These are phyloP conservation scores for Zygotorulaspora chibaensis DNA, from an alignment of 805 yeast genomes.

Conservation along the genomic window DNA sequence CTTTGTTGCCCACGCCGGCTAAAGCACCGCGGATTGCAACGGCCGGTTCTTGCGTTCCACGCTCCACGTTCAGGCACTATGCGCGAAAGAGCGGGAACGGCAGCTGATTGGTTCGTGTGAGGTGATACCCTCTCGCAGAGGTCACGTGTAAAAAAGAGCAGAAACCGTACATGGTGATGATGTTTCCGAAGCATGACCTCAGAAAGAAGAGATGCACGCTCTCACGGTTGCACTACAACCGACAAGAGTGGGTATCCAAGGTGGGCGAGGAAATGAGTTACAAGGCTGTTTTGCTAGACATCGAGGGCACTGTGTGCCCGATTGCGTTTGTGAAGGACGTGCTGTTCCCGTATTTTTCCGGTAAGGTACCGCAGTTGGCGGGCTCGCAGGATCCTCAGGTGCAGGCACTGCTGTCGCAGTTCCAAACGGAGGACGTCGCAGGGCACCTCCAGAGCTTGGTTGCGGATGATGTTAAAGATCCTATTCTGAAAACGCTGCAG, in stretches of 20 bases:
- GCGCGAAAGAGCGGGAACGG: neutral
- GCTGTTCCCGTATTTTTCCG: slow-evolving; percentile 70
- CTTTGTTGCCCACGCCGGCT: neutral
- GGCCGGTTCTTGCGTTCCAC: neutral
- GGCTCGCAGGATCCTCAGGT: slow-evolving; percentile 18
- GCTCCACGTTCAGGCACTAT: neutral
- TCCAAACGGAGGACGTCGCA: slow-evolving; percentile 35
- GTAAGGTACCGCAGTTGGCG: slow-evolving; percentile 43
- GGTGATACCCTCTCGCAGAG: neutral
- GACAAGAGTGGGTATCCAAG: neutral
- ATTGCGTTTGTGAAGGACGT: slow-evolving; percentile 80
- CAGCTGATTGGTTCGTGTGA: neutral
- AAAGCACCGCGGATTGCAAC: neutral
- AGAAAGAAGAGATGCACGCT: neutral
- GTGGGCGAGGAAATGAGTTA: slow-evolving; percentile 1
- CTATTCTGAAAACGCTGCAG: slow-evolving; percentile 71
- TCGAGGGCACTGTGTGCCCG: slow-evolving; percentile 93
- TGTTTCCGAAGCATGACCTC: neutral
- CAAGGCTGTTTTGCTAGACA: slow-evolving; percentile 46
- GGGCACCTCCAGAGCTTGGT: slow-evolving; percentile 57
- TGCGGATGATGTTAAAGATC: slow-evolving; percentile 65
- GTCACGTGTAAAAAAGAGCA: neutral
- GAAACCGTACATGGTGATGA: neutral
- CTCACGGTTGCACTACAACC: neutral
- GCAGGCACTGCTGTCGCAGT: slow-evolving; percentile 25